Evolutionary conservation across 768 basidiomycete species (phyloP), one percentile per base, ranked within the genome.

Genomic region (Tylopilus felleus): DNA sequence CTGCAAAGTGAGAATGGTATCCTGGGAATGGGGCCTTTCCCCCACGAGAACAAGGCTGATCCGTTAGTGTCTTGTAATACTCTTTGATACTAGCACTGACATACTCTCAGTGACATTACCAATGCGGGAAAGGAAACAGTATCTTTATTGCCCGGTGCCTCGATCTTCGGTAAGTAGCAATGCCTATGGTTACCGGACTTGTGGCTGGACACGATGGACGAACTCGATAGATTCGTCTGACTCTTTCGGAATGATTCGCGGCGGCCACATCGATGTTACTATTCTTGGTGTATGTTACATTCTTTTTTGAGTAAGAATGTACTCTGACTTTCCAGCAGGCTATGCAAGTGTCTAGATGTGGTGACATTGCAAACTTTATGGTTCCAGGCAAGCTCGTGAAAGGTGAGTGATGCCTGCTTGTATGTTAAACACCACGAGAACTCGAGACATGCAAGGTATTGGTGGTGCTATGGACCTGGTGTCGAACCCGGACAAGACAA

Each of bases 321-420:
- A 3, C 39, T 28, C 41, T 49, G 27, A 63, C n/a, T 6, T 40
- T 49, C 49, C 29, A 33, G n/a, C 56, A 90, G 88, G 91, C 92
- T 4, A 90, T 97, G 90, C 86, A 96, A 78, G 94, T 95, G 33
- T 92, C 90, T 0, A 83, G 88, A 56, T 81, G 82, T 2, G 93
- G 91, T 48, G 93, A 96, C 68, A 87, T 98, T 60, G 94, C 94
- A 57, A 96, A 96, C 75, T 98, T 91, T 69, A 97, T 96, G 93
- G 91, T 97, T 60, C 94, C 93, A 6, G 91, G 93, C 17, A 94
- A 96, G 74, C 81, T 91, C 71, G 79, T 91, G 42, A 90, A 88
- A 77, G 86, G 86, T 80, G 50, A 48, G 51, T 36, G n/a, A 17
- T 21, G 55, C 33, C 57, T 39, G 16, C 31, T 40, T 43, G 28